Percentiles rank a stretch among this genome's conserved stretches.
These are phyloP conservation scores for Puccinia polysora DNA, from an alignment of 1,284 basidiomycete species.

Conservation along the genomic window DNA sequence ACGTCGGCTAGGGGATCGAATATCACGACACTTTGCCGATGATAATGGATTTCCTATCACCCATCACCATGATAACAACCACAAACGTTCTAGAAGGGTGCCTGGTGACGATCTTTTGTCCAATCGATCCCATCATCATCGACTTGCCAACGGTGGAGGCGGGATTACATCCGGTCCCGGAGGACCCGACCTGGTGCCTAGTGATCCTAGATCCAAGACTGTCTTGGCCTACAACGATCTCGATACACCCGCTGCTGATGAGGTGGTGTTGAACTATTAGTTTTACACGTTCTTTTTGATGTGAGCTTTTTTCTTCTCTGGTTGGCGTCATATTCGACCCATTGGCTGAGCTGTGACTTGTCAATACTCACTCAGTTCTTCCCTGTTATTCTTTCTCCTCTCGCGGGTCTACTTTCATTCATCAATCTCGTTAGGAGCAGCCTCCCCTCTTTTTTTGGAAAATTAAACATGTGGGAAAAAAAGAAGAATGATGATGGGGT, in stretches of 20 bases:
- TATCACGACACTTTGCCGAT: slow-evolving; percentile 30
- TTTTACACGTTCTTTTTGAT: no score
- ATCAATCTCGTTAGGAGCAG: no score
- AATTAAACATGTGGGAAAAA: no score
- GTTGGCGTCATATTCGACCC: no score
- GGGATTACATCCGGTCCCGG: not conserved
- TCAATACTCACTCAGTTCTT: no score
- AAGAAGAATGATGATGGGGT: no score
- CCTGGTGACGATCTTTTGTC: not conserved
- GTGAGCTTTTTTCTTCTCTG: no score
- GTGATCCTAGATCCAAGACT: slow-evolving; percentile 40
- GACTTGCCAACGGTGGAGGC: not conserved
- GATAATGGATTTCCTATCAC: not conserved
- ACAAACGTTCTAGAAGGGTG: slow-evolving; percentile 15
- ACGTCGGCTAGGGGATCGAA: slow-evolving; percentile 32
- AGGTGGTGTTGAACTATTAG: slow-evolving; percentile 44
- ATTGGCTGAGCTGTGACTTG: no score
- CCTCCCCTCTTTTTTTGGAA: no score
- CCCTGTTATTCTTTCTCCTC: no score
- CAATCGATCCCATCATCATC: not conserved
- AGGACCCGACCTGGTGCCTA: slow-evolving; percentile 3
- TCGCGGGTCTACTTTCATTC: no score
- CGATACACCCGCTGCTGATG: slow-evolving; percentile 38
- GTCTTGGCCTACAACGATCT: slow-evolving; percentile 43
- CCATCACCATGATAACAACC: not conserved